Evolutionary conservation across 495 filamentous ascomycete species (phyloP).

Genomic region (Hypoxylon subgilvum): DNA sequence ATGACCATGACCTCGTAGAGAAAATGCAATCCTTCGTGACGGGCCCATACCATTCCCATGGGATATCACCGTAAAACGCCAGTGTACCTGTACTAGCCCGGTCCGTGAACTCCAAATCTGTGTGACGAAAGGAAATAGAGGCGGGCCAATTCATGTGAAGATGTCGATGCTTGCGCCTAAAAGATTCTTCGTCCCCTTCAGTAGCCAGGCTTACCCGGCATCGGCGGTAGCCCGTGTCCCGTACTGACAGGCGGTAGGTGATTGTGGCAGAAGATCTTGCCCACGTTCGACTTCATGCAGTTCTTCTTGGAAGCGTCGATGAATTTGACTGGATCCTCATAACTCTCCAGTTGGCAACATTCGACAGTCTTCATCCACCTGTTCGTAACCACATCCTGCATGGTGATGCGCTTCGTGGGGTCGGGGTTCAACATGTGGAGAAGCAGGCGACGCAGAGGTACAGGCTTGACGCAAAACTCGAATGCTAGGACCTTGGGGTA

Average conservation of each 20-base stretch:
- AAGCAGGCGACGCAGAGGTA: slow-evolving; percentile 65
- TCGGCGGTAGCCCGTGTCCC: slow-evolving; percentile 52
- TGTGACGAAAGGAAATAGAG: slow-evolving; percentile 9
- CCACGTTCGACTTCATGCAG: slow-evolving; percentile 44
- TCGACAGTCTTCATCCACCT: slow-evolving; percentile 70
- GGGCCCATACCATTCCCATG: slow-evolving; percentile 10
- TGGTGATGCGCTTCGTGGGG: slow-evolving; percentile 67
- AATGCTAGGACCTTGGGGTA: slow-evolving; percentile 60
- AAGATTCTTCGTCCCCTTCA: slow-evolving; percentile 16
- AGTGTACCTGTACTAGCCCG: slow-evolving; percentile 9
- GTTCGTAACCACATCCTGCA: slow-evolving; percentile 65
- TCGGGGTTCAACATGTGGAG: slow-evolving; percentile 79
- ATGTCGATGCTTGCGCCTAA: background rate
- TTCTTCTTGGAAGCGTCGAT: slow-evolving; percentile 62
- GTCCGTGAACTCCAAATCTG: slow-evolving; percentile 15
- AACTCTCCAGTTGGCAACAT: slow-evolving; percentile 71
- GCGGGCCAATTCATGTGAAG: background rate
- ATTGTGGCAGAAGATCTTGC: slow-evolving; percentile 58
- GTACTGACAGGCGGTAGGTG: slow-evolving; percentile 53
- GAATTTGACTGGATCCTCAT: slow-evolving; percentile 56
- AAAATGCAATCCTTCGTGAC: slow-evolving; percentile 19
- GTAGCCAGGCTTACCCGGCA: slow-evolving; percentile 56
- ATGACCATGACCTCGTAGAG: slow-evolving; percentile 18
- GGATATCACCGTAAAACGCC: slow-evolving; percentile 34
- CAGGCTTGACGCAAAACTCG: slow-evolving; percentile 58